Conservation (phyloP, 805 yeast species). For the Yamadazyma akitaensis region DNA sequence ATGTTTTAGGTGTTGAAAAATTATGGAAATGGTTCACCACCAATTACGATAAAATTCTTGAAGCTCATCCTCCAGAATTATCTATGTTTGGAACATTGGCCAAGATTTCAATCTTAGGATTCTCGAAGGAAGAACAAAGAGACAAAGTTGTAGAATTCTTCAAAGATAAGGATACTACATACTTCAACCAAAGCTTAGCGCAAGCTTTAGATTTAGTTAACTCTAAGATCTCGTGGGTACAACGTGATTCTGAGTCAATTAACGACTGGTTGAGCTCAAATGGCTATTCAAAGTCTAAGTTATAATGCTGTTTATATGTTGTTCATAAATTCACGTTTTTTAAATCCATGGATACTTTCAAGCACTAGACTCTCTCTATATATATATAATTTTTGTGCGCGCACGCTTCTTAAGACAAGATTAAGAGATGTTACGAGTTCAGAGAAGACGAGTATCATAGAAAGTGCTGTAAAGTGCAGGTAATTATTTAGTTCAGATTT, state of each 20-base stretch:
- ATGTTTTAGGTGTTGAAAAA: conserved; percentile 61
- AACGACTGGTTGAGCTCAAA: conserved; percentile 45
- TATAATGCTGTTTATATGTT: conserved; percentile 10
- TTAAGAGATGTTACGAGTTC: conserved; percentile 49
- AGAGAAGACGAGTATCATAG: too few relatives aligned
- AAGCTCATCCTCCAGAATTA: conserved; percentile 74
- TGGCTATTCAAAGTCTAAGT: conserved; percentile 21
- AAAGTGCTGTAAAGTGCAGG: conserved; percentile 20
- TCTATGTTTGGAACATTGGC: conserved; percentile 79
- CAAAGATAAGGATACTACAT: conserved; percentile 52
- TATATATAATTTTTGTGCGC: conserved; percentile 17
- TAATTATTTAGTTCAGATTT: too few relatives aligned
- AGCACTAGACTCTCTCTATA: too few relatives aligned
- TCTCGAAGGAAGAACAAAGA: conserved; percentile 53
- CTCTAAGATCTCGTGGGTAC: conserved; percentile 55
- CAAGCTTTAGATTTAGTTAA: conserved; percentile 61
- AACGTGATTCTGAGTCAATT: conserved; percentile 50
- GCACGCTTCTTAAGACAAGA: conserved; percentile 7
- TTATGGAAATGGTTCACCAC: conserved; percentile 69
- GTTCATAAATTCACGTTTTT: too few relatives aligned
- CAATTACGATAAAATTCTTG: conserved; percentile 69
- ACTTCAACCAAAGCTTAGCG: conserved; percentile 62
- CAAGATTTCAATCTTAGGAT: conserved; percentile 55
- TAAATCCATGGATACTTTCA: background rate
- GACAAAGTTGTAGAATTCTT: conserved; percentile 52